Percentiles rank a stretch among this genome's conserved stretches.
Conservation (phyloP, 1,284 basidiomycete species). For the Rhodofomes roseus region DNA sequence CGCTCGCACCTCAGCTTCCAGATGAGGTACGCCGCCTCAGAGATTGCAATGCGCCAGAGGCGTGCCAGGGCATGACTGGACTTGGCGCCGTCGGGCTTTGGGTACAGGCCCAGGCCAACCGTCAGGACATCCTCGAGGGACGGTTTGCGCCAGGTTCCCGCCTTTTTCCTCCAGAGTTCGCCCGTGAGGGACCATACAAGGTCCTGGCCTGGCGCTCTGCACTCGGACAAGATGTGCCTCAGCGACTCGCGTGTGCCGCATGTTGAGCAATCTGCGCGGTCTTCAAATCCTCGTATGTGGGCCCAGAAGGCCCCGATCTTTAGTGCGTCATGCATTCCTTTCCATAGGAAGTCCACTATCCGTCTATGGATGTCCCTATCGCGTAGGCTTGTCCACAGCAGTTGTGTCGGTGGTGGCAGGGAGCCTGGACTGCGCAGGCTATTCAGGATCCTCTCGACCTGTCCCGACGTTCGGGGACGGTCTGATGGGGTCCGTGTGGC, state of each 20-base stretch:
- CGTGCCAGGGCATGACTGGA: conserved; percentile 13
- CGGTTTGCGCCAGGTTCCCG: not conserved
- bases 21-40: not conserved
- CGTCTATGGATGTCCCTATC: conserved; percentile 17
- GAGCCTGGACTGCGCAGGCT: no score
- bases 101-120: not conserved
- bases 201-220: not conserved
- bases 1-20: not conserved
- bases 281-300: conserved; percentile 13
- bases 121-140: not conserved
- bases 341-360: conserved; percentile 28
- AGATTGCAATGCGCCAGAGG: not conserved
- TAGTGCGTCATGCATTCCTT: conserved; percentile 24
- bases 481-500: no score
- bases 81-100: not conserved
- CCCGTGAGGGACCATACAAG: not conserved
- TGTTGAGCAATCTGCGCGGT: not conserved
- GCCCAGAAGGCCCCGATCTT: conserved; percentile 27
- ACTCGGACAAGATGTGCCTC: not conserved
- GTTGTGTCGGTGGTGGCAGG: no score
- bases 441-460: not conserved
- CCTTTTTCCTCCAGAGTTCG: not conserved
- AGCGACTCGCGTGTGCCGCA: not conserved
- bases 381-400: not conserved
- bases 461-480: not conserved